These are phyloP conservation scores for Helianthus annuus DNA, from an alignment of 129 eudicot species.

Conservation along the genomic window HanXRQr2.0-SUNRISE NC_035448.2:58968561-58969060, in stretches of 20 bases:
- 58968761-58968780: not conserved
- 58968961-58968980: not conserved
- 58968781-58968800: not conserved
- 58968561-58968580: no score
- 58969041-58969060: not conserved
- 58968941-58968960: conserved; percentile 24
- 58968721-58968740: conserved; percentile 6
- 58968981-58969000: no score
- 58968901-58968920: conserved; percentile 18
- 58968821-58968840: conserved; percentile 29
- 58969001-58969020: no score
- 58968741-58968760: conserved; percentile 1
- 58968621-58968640: no score
- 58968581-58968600: no score
- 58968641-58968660: not conserved
- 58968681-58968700: not conserved
- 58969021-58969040: not conserved
- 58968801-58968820: conserved; percentile 29
- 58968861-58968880: conserved; percentile 32
- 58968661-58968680: not conserved
- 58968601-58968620: no score
- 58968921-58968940: conserved; percentile 30
- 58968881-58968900: conserved; percentile 6
- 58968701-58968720: conserved; percentile 4
- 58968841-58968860: conserved; percentile 17